phyloP scores from a whole-genome alignment of 1,139 yeast species.

The Lodderomyces margitis region DNA sequence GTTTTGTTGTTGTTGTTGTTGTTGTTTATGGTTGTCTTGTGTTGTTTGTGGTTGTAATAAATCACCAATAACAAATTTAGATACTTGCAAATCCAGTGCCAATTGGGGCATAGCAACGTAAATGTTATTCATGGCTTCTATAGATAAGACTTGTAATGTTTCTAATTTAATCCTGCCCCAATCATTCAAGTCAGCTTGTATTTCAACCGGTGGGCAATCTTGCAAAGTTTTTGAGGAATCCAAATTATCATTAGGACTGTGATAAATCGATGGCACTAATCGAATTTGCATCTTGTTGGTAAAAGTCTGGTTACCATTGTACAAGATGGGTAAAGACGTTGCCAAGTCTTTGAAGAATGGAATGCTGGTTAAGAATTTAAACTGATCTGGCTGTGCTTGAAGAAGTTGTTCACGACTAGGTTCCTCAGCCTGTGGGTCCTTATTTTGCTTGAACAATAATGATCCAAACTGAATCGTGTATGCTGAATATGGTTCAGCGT shows the following conservation, averaged over 20 bases:
- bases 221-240: slow-evolving; percentile 14
- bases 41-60: slow-evolving; percentile 18
- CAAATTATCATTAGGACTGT: slow-evolving; percentile 16
- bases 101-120: slow-evolving; percentile 40
- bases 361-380: slow-evolving; percentile 42
- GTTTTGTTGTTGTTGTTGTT: neutral
- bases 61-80: slow-evolving; percentile 40
- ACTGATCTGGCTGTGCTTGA: slow-evolving; percentile 10
- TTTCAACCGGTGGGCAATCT: slow-evolving; percentile 52
- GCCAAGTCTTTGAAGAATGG: slow-evolving; percentile 41
- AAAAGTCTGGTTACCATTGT: slow-evolving; percentile 29
- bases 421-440: slow-evolving; percentile 5
- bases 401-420: neutral
- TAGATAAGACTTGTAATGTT: slow-evolving; percentile 43
- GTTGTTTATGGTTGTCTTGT: neutral
- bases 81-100: slow-evolving; percentile 44
- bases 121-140: slow-evolving; percentile 46
- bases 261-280: slow-evolving; percentile 47
- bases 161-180: slow-evolving; percentile 38
- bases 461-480: slow-evolving; percentile 40
- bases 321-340: slow-evolving; percentile 31
- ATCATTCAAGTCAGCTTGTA: slow-evolving; percentile 49
- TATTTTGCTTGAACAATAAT: slow-evolving; percentile 19
- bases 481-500: slow-evolving; percentile 22
- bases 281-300: slow-evolving; percentile 43